phyloP scores from a whole-genome alignment of 2,329 filamentous ascomycete species.

The Hirsutella thompsonii region DNA sequence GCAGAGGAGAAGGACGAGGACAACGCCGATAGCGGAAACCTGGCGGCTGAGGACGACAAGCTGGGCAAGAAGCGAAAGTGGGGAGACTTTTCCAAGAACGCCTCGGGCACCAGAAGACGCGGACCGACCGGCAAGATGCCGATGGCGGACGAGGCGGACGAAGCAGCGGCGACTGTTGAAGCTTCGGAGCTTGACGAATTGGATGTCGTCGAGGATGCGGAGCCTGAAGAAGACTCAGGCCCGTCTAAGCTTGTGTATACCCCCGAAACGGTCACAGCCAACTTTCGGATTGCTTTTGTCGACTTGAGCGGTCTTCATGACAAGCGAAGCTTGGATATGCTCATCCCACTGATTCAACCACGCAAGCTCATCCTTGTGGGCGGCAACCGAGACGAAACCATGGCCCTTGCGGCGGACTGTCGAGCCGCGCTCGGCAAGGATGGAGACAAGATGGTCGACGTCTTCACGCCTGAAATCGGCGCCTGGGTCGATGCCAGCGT shows the following conservation, averaged over 20 bases:
- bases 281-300: slow-evolving; percentile 70
- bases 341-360: slow-evolving; percentile 87
- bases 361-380: slow-evolving; percentile 89
- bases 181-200: slow-evolving; percentile 15
- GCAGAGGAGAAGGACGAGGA: slow-evolving; percentile 82
- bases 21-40: slow-evolving; percentile 35
- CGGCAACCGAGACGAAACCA: slow-evolving; percentile 67
- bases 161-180: slow-evolving; percentile 20
- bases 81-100: slow-evolving; percentile 48
- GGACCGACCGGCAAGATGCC: slow-evolving; percentile 31
- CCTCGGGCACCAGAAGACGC: slow-evolving; percentile 42
- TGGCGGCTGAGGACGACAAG: slow-evolving; percentile 38
- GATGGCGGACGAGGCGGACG: slow-evolving; percentile 32
- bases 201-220: slow-evolving; percentile 43
- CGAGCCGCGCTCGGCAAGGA: slow-evolving; percentile 47
- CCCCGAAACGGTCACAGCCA: slow-evolving; percentile 50
- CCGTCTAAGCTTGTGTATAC: slow-evolving; percentile 65
- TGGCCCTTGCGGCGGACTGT: slow-evolving; percentile 67
- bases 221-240: slow-evolving; percentile 37
- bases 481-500: slow-evolving; percentile 76
- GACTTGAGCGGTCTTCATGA: slow-evolving; percentile 92
- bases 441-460: slow-evolving; percentile 45
- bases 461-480: slow-evolving; percentile 73
- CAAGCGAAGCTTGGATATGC: slow-evolving; percentile 83
- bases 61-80: slow-evolving; percentile 91